phyloP scores from a whole-genome alignment of 2,329 filamentous ascomycete species.

The Lecanoromycetidae sp. region DNA sequence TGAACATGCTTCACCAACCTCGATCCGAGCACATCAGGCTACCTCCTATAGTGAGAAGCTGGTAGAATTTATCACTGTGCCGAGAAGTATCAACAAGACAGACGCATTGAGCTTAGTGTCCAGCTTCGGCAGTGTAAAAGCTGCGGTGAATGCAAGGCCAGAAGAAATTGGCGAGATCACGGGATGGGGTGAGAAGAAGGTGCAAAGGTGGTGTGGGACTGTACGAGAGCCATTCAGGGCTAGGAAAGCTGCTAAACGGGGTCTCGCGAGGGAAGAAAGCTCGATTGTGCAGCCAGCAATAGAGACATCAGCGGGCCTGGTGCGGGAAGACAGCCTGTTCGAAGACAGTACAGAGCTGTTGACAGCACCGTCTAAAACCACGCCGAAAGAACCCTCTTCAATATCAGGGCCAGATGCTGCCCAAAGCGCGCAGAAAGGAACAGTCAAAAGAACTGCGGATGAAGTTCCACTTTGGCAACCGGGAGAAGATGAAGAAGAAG shows the following conservation, averaged over 20 bases:
- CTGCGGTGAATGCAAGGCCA: conserved; percentile 73
- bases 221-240: conserved; percentile 77
- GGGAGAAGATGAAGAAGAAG: conserved; percentile 36
- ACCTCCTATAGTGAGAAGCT: conserved; percentile 75
- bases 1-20: conserved; percentile 69
- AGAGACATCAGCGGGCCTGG: conserved; percentile 17
- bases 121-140: conserved; percentile 79
- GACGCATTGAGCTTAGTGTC: conserved; percentile 83
- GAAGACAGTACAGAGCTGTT: conserved; percentile 15
- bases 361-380: neutral
- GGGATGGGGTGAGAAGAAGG: conserved; percentile 93
- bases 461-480: conserved; percentile 21
- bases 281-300: conserved; percentile 10
- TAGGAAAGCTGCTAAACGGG: conserved; percentile 53
- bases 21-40: conserved; percentile 75
- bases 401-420: conserved; percentile 23
- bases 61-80: conserved; percentile 84
- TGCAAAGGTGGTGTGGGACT: conserved; percentile 68
- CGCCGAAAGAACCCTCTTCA: conserved; percentile 15
- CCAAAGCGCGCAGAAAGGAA: conserved; percentile 23
- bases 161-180: conserved; percentile 76
- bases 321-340: conserved; percentile 22
- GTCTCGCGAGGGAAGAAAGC: conserved; percentile 22
- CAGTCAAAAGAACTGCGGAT: conserved; percentile 27
- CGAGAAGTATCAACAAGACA: conserved; percentile 82